A percentile compares a stretch with the other conserved stretches of the same genome.
Evolutionary conservation across 345 rosid species (phyloP).

Genomic region (Pugionium cornutum): DNA sequence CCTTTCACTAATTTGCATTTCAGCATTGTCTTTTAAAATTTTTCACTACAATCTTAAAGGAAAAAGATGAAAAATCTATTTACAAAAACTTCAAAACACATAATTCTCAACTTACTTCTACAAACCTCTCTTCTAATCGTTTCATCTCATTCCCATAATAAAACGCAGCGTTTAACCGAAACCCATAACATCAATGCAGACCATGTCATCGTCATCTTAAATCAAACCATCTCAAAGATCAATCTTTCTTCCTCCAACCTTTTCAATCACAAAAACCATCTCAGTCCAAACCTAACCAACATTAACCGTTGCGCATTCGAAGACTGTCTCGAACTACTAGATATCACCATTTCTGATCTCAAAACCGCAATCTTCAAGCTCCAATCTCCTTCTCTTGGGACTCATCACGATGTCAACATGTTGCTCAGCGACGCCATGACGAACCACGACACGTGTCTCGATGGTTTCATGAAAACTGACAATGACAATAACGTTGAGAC

Average conservation of each 20-base stretch:
- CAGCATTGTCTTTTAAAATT: too few relatives aligned
- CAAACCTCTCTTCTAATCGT: not conserved
- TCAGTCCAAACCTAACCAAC: slow-evolving; percentile 30
- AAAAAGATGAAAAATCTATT: too few relatives aligned
- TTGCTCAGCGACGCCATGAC: slow-evolving; percentile 76
- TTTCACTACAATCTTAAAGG: too few relatives aligned
- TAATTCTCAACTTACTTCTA: not conserved
- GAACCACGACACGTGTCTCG: slow-evolving; percentile 86
- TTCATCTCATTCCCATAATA: slow-evolving; percentile 22
- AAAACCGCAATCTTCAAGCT: slow-evolving; percentile 50
- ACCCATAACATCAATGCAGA: slow-evolving; percentile 46
- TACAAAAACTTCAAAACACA: slow-evolving; percentile 5
- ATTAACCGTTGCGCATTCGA: slow-evolving; percentile 53
- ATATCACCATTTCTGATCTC: slow-evolving; percentile 52
- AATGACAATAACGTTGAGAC: slow-evolving; percentile 1
- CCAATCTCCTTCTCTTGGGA: slow-evolving; percentile 7
- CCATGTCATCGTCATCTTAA: slow-evolving; percentile 54
- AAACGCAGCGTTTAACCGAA: slow-evolving; percentile 23
- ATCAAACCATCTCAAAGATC: slow-evolving; percentile 54
- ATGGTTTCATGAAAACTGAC: slow-evolving; percentile 62
- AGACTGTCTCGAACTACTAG: slow-evolving; percentile 72
- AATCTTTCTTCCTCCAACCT: slow-evolving; percentile 51
- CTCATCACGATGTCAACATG: slow-evolving; percentile 10
- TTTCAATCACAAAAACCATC: slow-evolving; percentile 40
- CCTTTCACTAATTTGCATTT: too few relatives aligned